These are phyloP conservation scores for Lagerstroemia speciosa DNA, from an alignment of 345 rosid species.

Conservation along the genomic window DNA sequence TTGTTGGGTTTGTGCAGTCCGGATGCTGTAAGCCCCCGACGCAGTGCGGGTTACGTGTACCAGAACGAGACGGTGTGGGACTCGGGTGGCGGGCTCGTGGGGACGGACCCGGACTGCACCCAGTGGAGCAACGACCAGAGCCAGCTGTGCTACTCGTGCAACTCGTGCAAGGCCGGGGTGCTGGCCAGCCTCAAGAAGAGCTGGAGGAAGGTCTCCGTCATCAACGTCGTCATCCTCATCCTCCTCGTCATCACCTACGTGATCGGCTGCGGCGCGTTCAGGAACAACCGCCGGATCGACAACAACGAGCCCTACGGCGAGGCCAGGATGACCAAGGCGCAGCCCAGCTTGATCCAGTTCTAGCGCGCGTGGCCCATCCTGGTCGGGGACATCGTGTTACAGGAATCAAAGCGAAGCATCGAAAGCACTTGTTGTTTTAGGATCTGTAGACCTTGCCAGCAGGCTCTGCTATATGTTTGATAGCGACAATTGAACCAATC, in stretches of 20 bases:
- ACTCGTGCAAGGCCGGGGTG: constrained; percentile 92
- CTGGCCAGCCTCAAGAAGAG: constrained; percentile 76
- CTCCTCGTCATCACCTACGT: constrained; percentile 72
- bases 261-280: constrained; percentile 61
- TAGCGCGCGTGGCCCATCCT: constrained; percentile 15
- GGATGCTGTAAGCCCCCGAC: constrained; percentile 97
- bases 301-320: constrained; percentile 68
- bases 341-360: constrained; percentile 53
- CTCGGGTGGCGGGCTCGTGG: constrained; percentile 25
- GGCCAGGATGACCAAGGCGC: constrained; percentile 72
- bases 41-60: constrained; percentile 60
- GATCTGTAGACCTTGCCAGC: too few relatives aligned
- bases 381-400: background rate
- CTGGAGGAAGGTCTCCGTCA: constrained; percentile 89
- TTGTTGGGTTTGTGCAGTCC: constrained; percentile 37
- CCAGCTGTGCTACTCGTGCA: constrained; percentile 60
- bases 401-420: background rate
- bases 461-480: background rate
- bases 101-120: constrained; percentile 44
- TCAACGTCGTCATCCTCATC: constrained; percentile 69
- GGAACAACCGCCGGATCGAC: constrained; percentile 70
- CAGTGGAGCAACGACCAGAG: constrained; percentile 67
- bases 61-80: constrained; percentile 69
- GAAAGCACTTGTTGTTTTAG: background rate
- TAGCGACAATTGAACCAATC: background rate